These are phyloP conservation scores for Psidium guajava DNA, from an alignment of 345 rosid species.

Conservation along the genomic window DNA sequence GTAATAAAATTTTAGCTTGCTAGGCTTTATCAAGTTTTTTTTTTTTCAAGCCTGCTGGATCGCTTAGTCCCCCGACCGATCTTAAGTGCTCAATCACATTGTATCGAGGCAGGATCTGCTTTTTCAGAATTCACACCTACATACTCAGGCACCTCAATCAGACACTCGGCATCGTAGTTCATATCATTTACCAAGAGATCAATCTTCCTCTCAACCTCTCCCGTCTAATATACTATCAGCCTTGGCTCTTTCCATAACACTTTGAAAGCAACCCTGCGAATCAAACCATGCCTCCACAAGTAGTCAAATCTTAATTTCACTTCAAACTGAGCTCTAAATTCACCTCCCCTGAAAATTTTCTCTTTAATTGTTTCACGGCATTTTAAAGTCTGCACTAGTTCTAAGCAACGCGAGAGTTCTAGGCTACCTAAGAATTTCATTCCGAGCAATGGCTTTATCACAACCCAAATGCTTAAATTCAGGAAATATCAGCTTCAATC, in stretches of 20 bases:
- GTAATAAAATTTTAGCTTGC: slow-evolving; percentile 65
- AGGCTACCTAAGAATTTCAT: slow-evolving; percentile 56
- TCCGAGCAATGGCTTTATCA: slow-evolving; percentile 22
- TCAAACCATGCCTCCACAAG: slow-evolving; percentile 62
- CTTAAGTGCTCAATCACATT: slow-evolving; percentile 56
- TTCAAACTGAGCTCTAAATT: slow-evolving; percentile 59
- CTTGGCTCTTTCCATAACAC: slow-evolving; percentile 80
- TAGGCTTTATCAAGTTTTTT: slow-evolving; percentile 57
- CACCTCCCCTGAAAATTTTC: no score
- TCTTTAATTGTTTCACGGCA: slow-evolving; percentile 47
- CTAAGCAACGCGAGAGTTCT: slow-evolving; percentile 56
- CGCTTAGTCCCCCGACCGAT: slow-evolving; percentile 53
- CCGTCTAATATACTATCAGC: slow-evolving; percentile 41
- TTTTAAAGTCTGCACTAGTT: slow-evolving; percentile 38
- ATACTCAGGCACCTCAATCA: slow-evolving; percentile 74
- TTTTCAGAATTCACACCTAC: slow-evolving; percentile 68
- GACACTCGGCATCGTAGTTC: slow-evolving; percentile 29
- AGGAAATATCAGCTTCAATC: slow-evolving; percentile 44
- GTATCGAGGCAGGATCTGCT: slow-evolving; percentile 62
- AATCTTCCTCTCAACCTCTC: slow-evolving; percentile 63
- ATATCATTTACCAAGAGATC: slow-evolving; percentile 40
- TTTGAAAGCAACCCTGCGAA: slow-evolving; percentile 61
- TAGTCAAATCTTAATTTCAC: slow-evolving; percentile 70
- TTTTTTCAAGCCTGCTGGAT: slow-evolving; percentile 51
- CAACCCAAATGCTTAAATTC: slow-evolving; percentile 58